These are phyloP conservation scores for Persicaria maculosa DNA, from an alignment of 148 eudicot species.

Conservation along the genomic window DNA sequence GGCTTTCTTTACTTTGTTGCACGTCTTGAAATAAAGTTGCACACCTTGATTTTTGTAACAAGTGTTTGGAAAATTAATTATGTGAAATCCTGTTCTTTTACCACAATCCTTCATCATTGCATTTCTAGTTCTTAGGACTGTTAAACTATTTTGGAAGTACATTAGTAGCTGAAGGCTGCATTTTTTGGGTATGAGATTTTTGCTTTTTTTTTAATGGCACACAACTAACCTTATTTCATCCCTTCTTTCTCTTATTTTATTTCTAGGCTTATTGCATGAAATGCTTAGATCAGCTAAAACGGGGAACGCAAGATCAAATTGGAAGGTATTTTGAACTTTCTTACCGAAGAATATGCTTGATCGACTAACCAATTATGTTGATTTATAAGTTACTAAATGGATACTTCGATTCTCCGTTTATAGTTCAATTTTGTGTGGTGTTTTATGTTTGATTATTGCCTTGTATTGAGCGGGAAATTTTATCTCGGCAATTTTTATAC, in stretches of 20 bases:
- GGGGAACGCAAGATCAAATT: constrained; percentile 58
- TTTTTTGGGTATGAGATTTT: too few relatives aligned
- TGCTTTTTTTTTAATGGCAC: neutral
- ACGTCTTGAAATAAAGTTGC: neutral
- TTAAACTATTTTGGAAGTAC: constrained; percentile 1
- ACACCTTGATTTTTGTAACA: too few relatives aligned
- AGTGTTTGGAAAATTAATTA: too few relatives aligned
- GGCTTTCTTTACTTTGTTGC: neutral
- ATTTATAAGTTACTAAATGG: neutral
- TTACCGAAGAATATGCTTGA: neutral
- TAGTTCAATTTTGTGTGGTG: neutral
- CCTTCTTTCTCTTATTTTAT: constrained; percentile 11
- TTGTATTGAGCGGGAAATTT: neutral
- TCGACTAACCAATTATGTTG: neutral
- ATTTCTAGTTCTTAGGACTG: neutral
- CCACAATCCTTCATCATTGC: constrained; percentile 1
- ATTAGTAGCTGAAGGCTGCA: neutral
- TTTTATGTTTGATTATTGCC: neutral
- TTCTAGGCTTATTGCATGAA: constrained; percentile 66
- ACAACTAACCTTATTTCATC: neutral
- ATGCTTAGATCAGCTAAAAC: constrained; percentile 76
- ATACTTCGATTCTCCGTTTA: neutral
- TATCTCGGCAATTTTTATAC: neutral
- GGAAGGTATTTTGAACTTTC: constrained; percentile 55
- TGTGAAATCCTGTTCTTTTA: neutral